Conservation (phyloP, 2,329 filamentous ascomycete genomes). For the Knufia fluminis region DNA sequence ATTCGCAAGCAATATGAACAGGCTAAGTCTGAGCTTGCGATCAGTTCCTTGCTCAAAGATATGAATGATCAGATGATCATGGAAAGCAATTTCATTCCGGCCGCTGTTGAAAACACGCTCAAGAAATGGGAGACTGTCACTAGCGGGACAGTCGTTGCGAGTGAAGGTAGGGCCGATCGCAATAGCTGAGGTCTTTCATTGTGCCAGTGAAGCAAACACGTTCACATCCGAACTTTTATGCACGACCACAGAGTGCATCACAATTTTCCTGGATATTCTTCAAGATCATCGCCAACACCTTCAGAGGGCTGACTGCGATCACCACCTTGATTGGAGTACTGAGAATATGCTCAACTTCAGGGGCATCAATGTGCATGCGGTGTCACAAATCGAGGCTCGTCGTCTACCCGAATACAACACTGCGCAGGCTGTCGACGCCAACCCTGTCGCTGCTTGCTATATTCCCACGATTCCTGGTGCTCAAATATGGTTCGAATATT, state of each 20-base stretch:
- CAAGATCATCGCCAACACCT: too few relatives aligned
- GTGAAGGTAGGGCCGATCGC: neutral
- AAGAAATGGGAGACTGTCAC: constrained; percentile 15
- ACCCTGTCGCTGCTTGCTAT: constrained; percentile 13
- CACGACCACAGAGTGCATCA: too few relatives aligned
- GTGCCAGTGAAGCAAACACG: neutral
- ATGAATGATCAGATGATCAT: constrained; percentile 18
- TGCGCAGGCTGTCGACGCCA: neutral
- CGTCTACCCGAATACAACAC: constrained; percentile 18
- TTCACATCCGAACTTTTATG: neutral
- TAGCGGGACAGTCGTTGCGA: neutral
- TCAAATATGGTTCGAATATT: constrained; percentile 24
- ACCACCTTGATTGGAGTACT: too few relatives aligned
- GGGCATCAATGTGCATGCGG: constrained; percentile 20
- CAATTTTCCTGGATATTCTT: too few relatives aligned
- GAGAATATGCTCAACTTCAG: constrained; percentile 20
- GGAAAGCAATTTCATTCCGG: neutral
- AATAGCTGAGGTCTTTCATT: neutral
- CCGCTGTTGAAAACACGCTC: constrained; percentile 1
- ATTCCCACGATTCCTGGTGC: constrained; percentile 20
- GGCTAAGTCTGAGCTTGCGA: constrained; percentile 16
- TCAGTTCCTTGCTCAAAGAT: constrained; percentile 16
- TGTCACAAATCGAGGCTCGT: constrained; percentile 21
- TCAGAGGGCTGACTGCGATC: too few relatives aligned
- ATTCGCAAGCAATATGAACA: constrained; percentile 11